Percentiles rank a stretch among this genome's conserved stretches.
Conservation (phyloP, 495 filamentous ascomycete genomes). For the Penicillium canariense region DNA sequence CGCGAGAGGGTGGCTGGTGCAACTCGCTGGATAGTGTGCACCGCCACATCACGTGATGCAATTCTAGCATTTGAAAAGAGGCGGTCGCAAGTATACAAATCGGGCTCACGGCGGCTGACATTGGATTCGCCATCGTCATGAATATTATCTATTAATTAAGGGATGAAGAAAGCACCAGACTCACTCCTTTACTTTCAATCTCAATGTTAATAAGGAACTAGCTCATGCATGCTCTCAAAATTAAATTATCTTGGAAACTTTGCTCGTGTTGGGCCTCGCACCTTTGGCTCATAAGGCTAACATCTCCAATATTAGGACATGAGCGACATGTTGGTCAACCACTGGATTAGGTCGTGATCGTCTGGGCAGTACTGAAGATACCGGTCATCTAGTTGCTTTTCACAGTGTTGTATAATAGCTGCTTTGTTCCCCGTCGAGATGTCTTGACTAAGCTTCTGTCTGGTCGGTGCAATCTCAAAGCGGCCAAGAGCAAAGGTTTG, state of each 20-base stretch:
- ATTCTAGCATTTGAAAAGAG: neutral
- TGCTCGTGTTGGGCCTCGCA: no score
- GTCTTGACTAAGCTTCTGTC: neutral
- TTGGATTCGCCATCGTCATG: no score
- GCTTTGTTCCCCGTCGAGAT: neutral
- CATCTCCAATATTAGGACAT: no score
- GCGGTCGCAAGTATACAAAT: neutral
- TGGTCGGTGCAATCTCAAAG: neutral
- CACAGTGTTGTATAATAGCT: neutral
- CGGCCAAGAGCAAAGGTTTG: neutral
- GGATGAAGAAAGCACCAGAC: no score
- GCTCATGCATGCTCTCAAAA: no score
- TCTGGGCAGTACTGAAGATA: neutral
- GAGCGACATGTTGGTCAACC: no score
- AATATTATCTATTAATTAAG: no score
- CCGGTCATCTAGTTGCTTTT: neutral
- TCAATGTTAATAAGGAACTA: no score
- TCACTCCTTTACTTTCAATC: no score
- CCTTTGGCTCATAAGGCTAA: no score
- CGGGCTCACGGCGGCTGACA: neutral
- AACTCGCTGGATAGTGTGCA: slow-evolving; percentile 10
- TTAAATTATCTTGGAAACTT: no score
- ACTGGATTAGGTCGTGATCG: neutral
- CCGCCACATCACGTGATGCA: slow-evolving; percentile 27
- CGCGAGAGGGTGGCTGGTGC: slow-evolving; percentile 42